Percentiles rank a stretch among this genome's conserved stretches.
These are phyloP conservation scores for Lichtheimia corymbifera DNA, from an alignment of 371 early-diverging fungal genomes.

Conservation along the genomic window DNA sequence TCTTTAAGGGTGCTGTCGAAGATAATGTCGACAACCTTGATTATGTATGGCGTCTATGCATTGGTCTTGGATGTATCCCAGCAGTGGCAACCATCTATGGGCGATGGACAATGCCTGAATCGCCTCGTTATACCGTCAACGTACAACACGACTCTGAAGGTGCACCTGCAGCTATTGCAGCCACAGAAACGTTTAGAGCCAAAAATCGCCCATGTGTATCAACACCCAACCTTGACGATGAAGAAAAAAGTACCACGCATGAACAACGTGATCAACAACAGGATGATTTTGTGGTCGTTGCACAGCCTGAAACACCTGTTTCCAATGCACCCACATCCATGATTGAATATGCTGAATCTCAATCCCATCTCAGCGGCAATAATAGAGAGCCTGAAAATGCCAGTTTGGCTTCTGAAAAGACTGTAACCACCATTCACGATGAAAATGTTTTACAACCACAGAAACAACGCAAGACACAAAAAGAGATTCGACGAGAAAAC, in stretches of 20 bases:
- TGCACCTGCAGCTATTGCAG: conserved; percentile 28
- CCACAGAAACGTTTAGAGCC: conserved; percentile 1
- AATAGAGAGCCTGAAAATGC: neutral
- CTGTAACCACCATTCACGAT: neutral
- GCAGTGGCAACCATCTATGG: conserved; percentile 61
- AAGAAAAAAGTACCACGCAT: neutral
- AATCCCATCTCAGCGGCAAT: neutral
- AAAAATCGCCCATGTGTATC: neutral
- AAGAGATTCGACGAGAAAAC: conserved; percentile 14
- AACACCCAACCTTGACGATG: neutral
- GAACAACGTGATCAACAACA: neutral
- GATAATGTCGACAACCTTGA: conserved; percentile 51
- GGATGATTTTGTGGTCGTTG: too few relatives aligned
- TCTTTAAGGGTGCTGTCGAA: conserved; percentile 46
- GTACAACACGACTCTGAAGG: conserved; percentile 41
- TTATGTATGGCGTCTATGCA: conserved; percentile 61
- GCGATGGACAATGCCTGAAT: conserved; percentile 70
- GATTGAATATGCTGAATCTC: neutral
- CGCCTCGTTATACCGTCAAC: conserved; percentile 64
- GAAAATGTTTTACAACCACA: neutral
- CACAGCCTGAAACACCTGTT: too few relatives aligned
- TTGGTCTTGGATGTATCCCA: conserved; percentile 61
- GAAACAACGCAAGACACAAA: conserved; percentile 2
- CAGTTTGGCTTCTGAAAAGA: conserved; percentile 1
- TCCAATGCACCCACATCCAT: too few relatives aligned